Evolutionary conservation across 2,329 filamentous ascomycete genomes (phyloP).

Genomic region (Fusarium sp.): DNA sequence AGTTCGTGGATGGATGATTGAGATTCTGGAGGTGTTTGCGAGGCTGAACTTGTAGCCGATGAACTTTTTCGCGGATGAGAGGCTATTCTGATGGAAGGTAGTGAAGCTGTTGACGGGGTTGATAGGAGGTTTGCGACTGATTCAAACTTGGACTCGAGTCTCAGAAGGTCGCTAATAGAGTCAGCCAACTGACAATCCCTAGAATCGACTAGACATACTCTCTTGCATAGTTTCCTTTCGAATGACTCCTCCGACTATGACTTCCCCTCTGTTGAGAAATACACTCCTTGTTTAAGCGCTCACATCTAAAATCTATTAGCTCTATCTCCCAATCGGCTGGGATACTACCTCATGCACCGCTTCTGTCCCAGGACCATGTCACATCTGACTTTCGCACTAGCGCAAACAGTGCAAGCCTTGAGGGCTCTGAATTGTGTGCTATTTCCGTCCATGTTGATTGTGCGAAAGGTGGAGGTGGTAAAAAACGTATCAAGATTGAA

Average conservation of each 20-base stretch:
- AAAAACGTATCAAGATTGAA: background rate
- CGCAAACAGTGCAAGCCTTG: slow-evolving; percentile 20
- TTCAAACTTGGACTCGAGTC: slow-evolving; percentile 30
- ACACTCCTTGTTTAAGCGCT: slow-evolving; percentile 22
- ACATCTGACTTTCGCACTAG: slow-evolving; percentile 20
- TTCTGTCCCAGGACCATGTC: slow-evolving; percentile 14
- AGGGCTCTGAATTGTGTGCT: background rate
- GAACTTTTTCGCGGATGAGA: background rate
- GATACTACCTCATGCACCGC: slow-evolving; percentile 16
- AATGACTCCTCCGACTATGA: slow-evolving; percentile 5
- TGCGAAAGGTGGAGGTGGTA: background rate
- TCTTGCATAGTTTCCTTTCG: slow-evolving; percentile 9
- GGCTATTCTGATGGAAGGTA: background rate
- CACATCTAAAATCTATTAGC: slow-evolving; percentile 6
- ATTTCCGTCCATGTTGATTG: slow-evolving; percentile 1
- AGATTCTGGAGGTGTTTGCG: background rate
- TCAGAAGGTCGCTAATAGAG: background rate
- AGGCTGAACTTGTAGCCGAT: background rate
- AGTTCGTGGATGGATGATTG: background rate
- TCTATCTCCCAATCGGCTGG: background rate
- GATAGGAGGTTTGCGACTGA: slow-evolving; percentile 18
- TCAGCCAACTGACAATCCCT: background rate
- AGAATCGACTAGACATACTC: background rate
- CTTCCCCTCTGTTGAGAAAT: slow-evolving; percentile 11
- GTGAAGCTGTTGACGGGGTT: background rate